Evolutionary conservation across 768 basidiomycete genomes (phyloP), one percentile per base, ranked within the genome.

Genomic region (Trametopsis cervina): DNA sequence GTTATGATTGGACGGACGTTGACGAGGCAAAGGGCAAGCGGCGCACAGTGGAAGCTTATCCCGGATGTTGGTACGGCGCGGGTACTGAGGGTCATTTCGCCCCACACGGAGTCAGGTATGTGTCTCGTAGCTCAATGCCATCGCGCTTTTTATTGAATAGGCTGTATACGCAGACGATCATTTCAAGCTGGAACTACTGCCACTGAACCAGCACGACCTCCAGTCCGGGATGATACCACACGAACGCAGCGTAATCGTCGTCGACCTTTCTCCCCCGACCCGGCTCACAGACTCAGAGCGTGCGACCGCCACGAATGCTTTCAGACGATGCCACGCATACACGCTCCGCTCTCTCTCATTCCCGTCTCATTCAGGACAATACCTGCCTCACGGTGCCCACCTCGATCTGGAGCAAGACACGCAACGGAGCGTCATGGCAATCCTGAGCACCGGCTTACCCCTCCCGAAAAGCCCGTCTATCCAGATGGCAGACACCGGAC

Each of bases 391-490:
- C 13, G 62, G 60, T 2, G 57, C 62, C 2, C 47, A 52, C 29
- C 55, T 60, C 7, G 62, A 62, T 40, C 49, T 65, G 43, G 61
- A 65, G 44, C 49, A 33, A 4, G 69, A 65, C 37, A 59, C 63
- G 1, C 66, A 63, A 27, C 56, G 62, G 17, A 66, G 69, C 18
- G 60, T 71, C 38, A 47, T 66, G 40, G 66, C 72, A 18, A 65
- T 74, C 46, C 59, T 75, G 27, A 62, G 66, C 3, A 64, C 72
- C 2, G 77, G 75, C 2, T 51, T 73, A 4, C 84, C 85, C 3
- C 55, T 87, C 2, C 85, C 85, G 11, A 85, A 81, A 63, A 85
- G 85, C 55, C 86, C 87, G 10, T 88, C 85, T 0, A 68, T 78
- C 44, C 80, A 80, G 54, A 55, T 81, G 9, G 60, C 64, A 4